Conservation (phyloP, 345 rosid species). For the Hibiscus syriacus region DNA sequence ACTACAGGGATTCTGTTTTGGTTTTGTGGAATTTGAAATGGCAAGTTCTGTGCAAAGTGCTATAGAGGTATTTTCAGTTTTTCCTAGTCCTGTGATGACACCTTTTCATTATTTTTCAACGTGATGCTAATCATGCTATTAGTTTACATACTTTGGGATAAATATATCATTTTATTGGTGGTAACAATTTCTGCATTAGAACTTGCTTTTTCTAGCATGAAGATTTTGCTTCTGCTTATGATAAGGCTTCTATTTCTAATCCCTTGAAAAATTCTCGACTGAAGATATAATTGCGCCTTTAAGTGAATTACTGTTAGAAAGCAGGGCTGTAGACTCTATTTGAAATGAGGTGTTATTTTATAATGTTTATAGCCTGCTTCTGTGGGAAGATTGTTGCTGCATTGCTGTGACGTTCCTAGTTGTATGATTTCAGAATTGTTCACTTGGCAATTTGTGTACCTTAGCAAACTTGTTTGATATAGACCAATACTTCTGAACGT, state of each 20-base stretch:
- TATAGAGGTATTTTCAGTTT: constrained; percentile 33
- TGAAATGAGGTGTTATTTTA: neutral
- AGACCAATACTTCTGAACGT: neutral
- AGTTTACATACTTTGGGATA: neutral
- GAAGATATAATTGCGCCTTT: neutral
- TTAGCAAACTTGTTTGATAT: neutral
- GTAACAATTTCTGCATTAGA: neutral
- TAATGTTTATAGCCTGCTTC: neutral
- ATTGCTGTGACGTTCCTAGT: neutral
- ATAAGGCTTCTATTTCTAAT: neutral
- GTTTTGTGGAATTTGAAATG: constrained; percentile 96
- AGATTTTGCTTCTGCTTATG: neutral
- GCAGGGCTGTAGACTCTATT: too few relatives aligned
- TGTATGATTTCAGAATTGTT: neutral
- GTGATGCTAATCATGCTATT: neutral
- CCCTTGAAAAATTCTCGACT: neutral
- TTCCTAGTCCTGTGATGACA: too few relatives aligned
- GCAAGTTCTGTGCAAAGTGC: too few relatives aligned
- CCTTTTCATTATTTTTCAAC: neutral
- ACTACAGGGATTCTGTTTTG: constrained; percentile 82
- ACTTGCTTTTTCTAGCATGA: neutral
- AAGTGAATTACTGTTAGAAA: too few relatives aligned
- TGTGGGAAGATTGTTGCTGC: neutral
- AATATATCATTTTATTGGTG: too few relatives aligned
- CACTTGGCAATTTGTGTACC: neutral